Percentiles rank a stretch among this genome's conserved stretches.
Conservation (phyloP, 257 asterid species). For the Orobanche coerulescens region DNA sequence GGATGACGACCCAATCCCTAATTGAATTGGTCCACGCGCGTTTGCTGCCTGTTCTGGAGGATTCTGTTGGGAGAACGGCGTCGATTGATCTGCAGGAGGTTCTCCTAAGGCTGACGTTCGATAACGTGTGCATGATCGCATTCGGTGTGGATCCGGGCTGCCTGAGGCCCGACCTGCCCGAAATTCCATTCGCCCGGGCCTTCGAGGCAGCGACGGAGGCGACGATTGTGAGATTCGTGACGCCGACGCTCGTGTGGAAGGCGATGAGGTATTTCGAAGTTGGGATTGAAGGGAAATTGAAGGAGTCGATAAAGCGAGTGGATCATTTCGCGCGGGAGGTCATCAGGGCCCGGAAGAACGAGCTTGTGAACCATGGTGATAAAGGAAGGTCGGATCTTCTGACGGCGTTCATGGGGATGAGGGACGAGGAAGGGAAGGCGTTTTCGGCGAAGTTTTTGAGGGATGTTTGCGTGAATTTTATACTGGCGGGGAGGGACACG, state of each 20-base stretch:
- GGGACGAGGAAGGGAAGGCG: conserved; percentile 47
- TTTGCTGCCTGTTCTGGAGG: conserved; percentile 64
- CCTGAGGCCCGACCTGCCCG: conserved; percentile 58
- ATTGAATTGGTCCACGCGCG: conserved; percentile 69
- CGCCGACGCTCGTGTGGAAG: conserved; percentile 74
- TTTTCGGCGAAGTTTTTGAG: conserved; percentile 57
- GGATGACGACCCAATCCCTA: conserved; percentile 59
- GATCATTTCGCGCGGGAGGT: conserved; percentile 70
- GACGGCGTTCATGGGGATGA: conserved; percentile 71
- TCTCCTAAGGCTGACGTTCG: conserved; percentile 72
- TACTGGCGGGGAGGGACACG: conserved; percentile 92
- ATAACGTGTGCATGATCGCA: conserved; percentile 91
- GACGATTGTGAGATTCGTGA: conserved; percentile 53
- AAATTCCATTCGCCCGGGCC: conserved; percentile 73
- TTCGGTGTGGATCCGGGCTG: conserved; percentile 95
- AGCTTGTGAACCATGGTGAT: conserved; percentile 24
- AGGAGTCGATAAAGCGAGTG: conserved; percentile 46
- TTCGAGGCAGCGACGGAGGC: conserved; percentile 92
- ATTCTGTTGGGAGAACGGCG: conserved; percentile 24
- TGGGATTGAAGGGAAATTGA: conserved; percentile 56
- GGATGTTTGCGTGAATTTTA: conserved; percentile 86
- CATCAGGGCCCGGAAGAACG: conserved; percentile 62
- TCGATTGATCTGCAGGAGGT: conserved; percentile 64
- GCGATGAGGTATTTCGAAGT: conserved; percentile 48
- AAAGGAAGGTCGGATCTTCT: conserved; percentile 51